These are phyloP conservation scores for Salix brachista DNA, from an alignment of 345 rosid genomes.

Conservation along the genomic window DNA sequence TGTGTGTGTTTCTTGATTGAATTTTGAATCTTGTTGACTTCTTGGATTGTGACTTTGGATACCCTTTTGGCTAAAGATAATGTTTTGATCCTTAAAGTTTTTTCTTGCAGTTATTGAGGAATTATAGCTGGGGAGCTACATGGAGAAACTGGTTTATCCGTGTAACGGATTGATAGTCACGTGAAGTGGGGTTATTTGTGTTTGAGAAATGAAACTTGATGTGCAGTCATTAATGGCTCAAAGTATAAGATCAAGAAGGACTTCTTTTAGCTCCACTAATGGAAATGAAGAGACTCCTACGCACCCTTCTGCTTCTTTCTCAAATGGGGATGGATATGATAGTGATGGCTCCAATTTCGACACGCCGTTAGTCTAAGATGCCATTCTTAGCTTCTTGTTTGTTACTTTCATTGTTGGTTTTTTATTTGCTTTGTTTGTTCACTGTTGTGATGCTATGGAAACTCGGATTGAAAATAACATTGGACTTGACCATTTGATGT, in stretches of 20 bases:
- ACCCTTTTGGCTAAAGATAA: background rate
- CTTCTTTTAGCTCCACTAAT: conserved; percentile 50
- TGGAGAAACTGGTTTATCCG: background rate
- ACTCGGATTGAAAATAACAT: background rate
- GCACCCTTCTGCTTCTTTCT: conserved; percentile 35
- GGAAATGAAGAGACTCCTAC: conserved; percentile 42
- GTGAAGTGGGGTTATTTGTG: background rate
- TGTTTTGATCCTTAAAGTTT: background rate
- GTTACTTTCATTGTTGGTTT: background rate
- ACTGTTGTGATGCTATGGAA: background rate
- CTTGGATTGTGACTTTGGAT: background rate
- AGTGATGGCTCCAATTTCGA: conserved; percentile 68
- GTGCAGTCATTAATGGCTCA: conserved; percentile 40
- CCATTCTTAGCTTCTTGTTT: background rate
- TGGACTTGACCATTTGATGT: background rate
- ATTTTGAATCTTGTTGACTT: background rate
- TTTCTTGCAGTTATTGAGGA: background rate
- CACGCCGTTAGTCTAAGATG: conserved; percentile 41
- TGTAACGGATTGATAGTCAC: background rate
- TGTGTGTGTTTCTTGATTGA: background rate
- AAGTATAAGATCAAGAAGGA: conserved; percentile 43
- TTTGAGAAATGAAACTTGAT: conserved; percentile 32
- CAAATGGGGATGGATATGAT: conserved; percentile 67
- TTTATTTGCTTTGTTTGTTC: background rate
- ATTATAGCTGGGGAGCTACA: background rate